These are phyloP conservation scores for Phytophthora rubi DNA, from an alignment of 352 stramenopile species.

Conservation along the genomic window DNA sequence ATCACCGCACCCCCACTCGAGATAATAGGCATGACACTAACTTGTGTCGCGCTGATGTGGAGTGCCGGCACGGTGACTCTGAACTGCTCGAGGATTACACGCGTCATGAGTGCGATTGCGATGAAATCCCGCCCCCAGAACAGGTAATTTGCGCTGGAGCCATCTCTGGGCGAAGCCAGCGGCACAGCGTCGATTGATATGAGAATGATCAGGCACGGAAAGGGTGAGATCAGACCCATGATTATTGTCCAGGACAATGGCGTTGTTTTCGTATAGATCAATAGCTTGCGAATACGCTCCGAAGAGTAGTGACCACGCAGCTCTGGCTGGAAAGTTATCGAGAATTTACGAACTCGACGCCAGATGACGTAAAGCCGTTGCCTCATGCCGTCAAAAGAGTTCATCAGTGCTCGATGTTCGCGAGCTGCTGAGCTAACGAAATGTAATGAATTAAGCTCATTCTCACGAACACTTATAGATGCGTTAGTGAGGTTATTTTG, in stretches of 20 bases:
- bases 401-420: background rate
- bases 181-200: conserved; percentile 10
- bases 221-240: conserved; percentile 25
- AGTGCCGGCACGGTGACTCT: conserved; percentile 8
- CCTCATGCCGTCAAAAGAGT: background rate
- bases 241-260: background rate
- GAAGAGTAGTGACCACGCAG: conserved; percentile 45
- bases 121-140: conserved; percentile 40
- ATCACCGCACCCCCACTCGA: conserved; percentile 11
- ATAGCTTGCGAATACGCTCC: conserved; percentile 11
- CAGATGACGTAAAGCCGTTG: background rate
- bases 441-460: background rate
- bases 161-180: conserved; percentile 4
- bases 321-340: conserved; percentile 32
- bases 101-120: conserved; percentile 32
- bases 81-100: conserved; percentile 41
- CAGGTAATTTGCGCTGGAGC: conserved; percentile 37
- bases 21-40: conserved; percentile 11
- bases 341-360: conserved; percentile 4
- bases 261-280: background rate
- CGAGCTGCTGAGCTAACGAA: background rate
- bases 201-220: conserved; percentile 34
- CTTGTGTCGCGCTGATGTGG: background rate
- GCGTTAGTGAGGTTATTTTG: background rate
- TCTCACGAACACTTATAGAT: background rate